Conservation (phyloP, 345 rosid genomes). For the Dimocarpus longan region DNA sequence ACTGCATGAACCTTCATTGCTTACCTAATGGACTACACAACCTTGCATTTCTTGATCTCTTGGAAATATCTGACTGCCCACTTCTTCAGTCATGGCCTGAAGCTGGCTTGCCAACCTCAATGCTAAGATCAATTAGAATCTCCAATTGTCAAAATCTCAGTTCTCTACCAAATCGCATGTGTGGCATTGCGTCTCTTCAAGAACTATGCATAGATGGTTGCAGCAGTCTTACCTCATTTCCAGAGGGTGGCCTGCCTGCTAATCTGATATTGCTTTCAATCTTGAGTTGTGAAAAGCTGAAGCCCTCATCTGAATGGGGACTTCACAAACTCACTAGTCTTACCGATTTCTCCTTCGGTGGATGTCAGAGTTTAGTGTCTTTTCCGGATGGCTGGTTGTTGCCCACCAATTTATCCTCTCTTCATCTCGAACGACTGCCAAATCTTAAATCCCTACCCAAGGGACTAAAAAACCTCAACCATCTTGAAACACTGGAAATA, state of each 20-base stretch:
- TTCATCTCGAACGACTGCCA: slow-evolving; percentile 19
- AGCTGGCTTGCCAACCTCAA: slow-evolving; percentile 23
- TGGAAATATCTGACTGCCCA: slow-evolving; percentile 25
- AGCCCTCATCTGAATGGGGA: slow-evolving; percentile 17
- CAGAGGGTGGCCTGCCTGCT: slow-evolving; percentile 31
- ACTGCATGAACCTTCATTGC: slow-evolving; percentile 13
- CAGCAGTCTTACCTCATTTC: slow-evolving; percentile 23
- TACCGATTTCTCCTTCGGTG: slow-evolving; percentile 18
- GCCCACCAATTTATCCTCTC: slow-evolving; percentile 27
- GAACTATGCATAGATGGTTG: slow-evolving; percentile 26
- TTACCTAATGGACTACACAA: slow-evolving; percentile 27
- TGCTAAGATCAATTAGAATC: slow-evolving; percentile 12
- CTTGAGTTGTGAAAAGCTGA: slow-evolving; percentile 22
- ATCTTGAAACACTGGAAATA: slow-evolving; percentile 26
- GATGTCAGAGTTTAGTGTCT: slow-evolving; percentile 18
- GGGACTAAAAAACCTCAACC: slow-evolving; percentile 26
- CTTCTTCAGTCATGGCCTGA: slow-evolving; percentile 23
- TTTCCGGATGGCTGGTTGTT: slow-evolving; percentile 28
- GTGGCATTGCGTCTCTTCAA: slow-evolving; percentile 22
- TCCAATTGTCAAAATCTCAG: slow-evolving; percentile 25
- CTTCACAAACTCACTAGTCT: slow-evolving; percentile 27
- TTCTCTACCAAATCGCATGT: slow-evolving; percentile 24
- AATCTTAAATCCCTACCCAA: slow-evolving; percentile 20
- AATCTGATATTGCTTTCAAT: slow-evolving; percentile 25
- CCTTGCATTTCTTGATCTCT: slow-evolving; percentile 23